Evolutionary conservation across 371 early-diverging fungal genomes (phyloP).

Genomic region (Rhizopus microsporus): DNA sequence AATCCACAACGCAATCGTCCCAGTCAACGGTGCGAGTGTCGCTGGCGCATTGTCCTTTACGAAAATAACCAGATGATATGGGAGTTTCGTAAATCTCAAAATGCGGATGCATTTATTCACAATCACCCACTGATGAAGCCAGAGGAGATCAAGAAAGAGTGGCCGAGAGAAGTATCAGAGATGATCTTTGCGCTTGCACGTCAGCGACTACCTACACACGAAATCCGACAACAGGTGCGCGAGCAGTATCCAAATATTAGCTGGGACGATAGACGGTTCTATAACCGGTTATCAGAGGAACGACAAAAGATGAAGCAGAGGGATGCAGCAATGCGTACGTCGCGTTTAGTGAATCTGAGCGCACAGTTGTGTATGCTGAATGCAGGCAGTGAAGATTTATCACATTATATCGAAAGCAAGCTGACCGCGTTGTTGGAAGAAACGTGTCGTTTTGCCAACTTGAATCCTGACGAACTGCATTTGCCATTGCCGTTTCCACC

Average conservation of each 20-base stretch:
- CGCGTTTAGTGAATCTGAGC: constrained; percentile 41
- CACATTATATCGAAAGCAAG: constrained; percentile 51
- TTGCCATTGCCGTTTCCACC: constrained; percentile 15
- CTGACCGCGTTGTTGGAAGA: constrained; percentile 36
- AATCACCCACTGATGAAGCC: constrained; percentile 63
- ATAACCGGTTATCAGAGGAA: constrained; percentile 64
- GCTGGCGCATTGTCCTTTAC: constrained; percentile 65
- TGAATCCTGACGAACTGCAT: constrained; percentile 4
- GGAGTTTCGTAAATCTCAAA: constrained; percentile 64
- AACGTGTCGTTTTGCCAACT: constrained; percentile 40
- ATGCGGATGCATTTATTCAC: constrained; percentile 59
- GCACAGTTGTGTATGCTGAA: constrained; percentile 42
- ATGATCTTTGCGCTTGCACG: constrained; percentile 57
- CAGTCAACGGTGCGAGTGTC: constrained; percentile 64
- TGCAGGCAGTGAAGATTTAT: constrained; percentile 50
- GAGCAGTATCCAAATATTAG: constrained; percentile 53
- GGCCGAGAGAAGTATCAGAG: constrained; percentile 61
- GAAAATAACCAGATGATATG: constrained; percentile 51
- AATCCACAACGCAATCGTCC: constrained; percentile 60
- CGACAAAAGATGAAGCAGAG: constrained; percentile 59
- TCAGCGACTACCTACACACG: constrained; percentile 56
- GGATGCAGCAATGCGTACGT: constrained; percentile 52
- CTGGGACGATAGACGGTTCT: constrained; percentile 69
- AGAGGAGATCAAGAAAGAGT: constrained; percentile 61
- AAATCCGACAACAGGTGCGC: constrained; percentile 56